phyloP scores from a whole-genome alignment of 768 basidiomycete species.

The Termitomyces sp. region DNA sequence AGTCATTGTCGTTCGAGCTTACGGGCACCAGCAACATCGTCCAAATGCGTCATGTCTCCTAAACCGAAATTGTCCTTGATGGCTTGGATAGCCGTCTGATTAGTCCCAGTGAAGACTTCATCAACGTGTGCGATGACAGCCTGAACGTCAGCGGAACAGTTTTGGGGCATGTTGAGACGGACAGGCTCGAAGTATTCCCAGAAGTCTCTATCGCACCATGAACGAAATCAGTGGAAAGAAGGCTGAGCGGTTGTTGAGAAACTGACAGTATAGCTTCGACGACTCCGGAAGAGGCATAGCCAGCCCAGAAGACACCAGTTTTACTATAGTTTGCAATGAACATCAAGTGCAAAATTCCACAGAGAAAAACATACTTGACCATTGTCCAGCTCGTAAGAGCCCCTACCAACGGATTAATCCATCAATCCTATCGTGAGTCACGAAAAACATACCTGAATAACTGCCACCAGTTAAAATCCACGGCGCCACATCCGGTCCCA shows the following conservation, averaged over 20 bases:
- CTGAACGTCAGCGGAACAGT: slow-evolving; percentile 70
- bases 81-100: slow-evolving; percentile 40
- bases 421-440: neutral
- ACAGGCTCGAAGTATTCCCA: slow-evolving; percentile 74
- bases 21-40: slow-evolving; percentile 62
- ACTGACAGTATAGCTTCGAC: slow-evolving; percentile 54
- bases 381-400: slow-evolving; percentile 55
- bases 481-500: slow-evolving; percentile 46
- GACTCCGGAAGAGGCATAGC: slow-evolving; percentile 61
- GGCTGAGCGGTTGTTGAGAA: neutral
- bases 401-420: slow-evolving; percentile 4
- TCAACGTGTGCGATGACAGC: slow-evolving; percentile 60
- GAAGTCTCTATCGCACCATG: slow-evolving; percentile 32
- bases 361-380: slow-evolving; percentile 47
- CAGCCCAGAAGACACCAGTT: slow-evolving; percentile 54
- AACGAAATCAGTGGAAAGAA: neutral
- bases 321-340: slow-evolving; percentile 31
- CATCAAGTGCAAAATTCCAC: neutral
- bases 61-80: slow-evolving; percentile 59
- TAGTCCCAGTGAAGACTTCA: slow-evolving; percentile 40
- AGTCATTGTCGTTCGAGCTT: slow-evolving; percentile 13
- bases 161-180: slow-evolving; percentile 58
- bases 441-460: slow-evolving; percentile 32
- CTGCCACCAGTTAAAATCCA: slow-evolving; percentile 50
- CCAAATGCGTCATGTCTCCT: slow-evolving; percentile 47